Base-by-base conservation (phyloP, 306 rosid genomes). In the Cucurbita argyrosperma region DNA sequence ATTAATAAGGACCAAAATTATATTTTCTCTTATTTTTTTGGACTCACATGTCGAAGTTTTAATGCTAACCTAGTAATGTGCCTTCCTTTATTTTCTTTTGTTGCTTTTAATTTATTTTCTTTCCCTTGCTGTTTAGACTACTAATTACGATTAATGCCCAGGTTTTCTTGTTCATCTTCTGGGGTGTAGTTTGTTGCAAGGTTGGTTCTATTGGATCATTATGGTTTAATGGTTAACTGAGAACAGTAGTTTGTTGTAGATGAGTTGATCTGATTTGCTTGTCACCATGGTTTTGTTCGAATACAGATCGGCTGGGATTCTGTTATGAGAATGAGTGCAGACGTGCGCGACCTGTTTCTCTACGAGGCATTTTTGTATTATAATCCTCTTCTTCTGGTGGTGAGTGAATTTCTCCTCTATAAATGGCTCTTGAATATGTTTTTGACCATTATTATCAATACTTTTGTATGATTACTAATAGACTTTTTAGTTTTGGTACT, bases 341-440 rank as follows among this genome's bases (percentile, higher is more conserved):
- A 95, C 87, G 80, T 89, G 82, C 88, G 91, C 75, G 96, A 88
- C 79, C 83, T 95, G 67, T 95, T 95, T 84, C 81, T 95, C 53
- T 95, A 95, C 0, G 99, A 95, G 80, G 97, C 99, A 74, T 95
- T 95, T 91, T 88, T 95, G 84, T 95, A 95, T 81, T 95, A 91
- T 72, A 95, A 95, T 80, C 97, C 97, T 82, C 96, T 89, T 79
- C 99, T 95, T 76, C 92, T 95, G 38, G 83, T 83, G 90, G 99
- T 94, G 70, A 86, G 96, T 85, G 82, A 46, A 38, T 83, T 61
- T 79, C 59, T 60, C 61, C 54, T 59, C 11, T 51, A 54, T 57
- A 50, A 74, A 39, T 51, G 67, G 35, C 19, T 30, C 71, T 65
- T 69, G 37, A 72, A 37, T 38, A 30, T 62, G 72, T 62, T 60